Base-by-base conservation (phyloP, 768 basidiomycete species). In the Punctularia strigosozonata region DNA sequence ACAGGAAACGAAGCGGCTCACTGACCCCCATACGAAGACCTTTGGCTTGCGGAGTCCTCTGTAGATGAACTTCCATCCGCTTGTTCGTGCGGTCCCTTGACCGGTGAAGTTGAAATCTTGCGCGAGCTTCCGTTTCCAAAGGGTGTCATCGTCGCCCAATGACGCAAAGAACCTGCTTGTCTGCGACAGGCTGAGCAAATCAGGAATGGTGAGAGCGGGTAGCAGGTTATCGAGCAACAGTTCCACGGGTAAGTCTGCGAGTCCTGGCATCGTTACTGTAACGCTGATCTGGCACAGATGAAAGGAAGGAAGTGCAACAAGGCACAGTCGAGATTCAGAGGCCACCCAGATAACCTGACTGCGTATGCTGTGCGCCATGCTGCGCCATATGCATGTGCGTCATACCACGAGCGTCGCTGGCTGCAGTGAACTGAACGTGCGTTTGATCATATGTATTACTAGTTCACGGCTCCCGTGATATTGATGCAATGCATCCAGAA, bases 31-130 rank as follows among this genome's bases (percentile, higher is more conserved):
- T 55, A 73, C 66, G 41, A 59, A 72, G 6, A 69, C 49, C 25
- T 55, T 60, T 3, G 66, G 82, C 42, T 67, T 66, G 39, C 60
- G 72, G 18, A 92, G 59, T 5, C 82, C 75, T 34, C 64, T 66
- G 60, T 90, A 92, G 26, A 92, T 74, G 47, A 75, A 69, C 57
- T 80, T 82, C 77, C 81, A 92, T 12, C 87, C 87, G 31, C 59
- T 75, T 10, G 69, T 74, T 15, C 89, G 65, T 12, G 88, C 88
- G 1, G 81, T 88, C 30, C 68, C 71, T 28, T 69, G 64, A 3
- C 71, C 73, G 6, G 80, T 69, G 49, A 87, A 91, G 57, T 88
- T 86, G 63, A 77, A 90, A 52, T 91, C 89, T 23, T 58, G 55
- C 22, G 66, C 53, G 6, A 86, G 59, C 43, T 73, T 80, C 21